Evolutionary conservation across 306 rosid genomes (phyloP).

Genomic region (Morella rubra): DNA sequence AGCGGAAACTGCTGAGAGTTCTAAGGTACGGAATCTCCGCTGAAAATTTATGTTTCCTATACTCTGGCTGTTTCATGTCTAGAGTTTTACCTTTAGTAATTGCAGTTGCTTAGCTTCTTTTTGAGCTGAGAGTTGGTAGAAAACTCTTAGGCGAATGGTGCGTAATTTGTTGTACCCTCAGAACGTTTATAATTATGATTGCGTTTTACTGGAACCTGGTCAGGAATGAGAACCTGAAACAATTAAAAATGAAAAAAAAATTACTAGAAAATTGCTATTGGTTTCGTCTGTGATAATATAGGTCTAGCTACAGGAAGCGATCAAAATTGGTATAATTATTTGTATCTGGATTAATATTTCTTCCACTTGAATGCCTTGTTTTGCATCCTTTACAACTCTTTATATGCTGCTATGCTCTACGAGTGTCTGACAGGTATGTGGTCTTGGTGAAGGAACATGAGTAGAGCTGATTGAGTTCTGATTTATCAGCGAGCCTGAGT

Average conservation of each 20-base stretch:
- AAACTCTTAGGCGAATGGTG: neutral
- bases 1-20: neutral
- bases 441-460: conserved; percentile 23
- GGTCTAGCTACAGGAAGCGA: neutral
- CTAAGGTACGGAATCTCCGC: neutral
- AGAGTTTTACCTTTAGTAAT: neutral
- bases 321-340: neutral
- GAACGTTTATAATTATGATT: neutral
- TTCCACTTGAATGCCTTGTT: neutral
- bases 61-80: neutral
- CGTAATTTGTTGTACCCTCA: neutral
- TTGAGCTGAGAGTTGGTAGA: neutral
- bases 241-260: neutral
- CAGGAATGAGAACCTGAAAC: neutral
- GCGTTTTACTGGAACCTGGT: neutral
- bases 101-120: neutral
- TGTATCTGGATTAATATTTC: neutral
- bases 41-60: neutral
- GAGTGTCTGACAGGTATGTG: neutral
- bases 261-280: neutral
- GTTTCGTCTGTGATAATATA: neutral
- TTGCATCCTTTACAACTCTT: neutral
- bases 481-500: conserved; percentile 10
- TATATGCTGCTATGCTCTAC: neutral
- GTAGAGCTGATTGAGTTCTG: conserved; percentile 17